Conservation (phyloP, 2,329 filamentous ascomycete genomes). For the Endoconidiophora polonica region DNA sequence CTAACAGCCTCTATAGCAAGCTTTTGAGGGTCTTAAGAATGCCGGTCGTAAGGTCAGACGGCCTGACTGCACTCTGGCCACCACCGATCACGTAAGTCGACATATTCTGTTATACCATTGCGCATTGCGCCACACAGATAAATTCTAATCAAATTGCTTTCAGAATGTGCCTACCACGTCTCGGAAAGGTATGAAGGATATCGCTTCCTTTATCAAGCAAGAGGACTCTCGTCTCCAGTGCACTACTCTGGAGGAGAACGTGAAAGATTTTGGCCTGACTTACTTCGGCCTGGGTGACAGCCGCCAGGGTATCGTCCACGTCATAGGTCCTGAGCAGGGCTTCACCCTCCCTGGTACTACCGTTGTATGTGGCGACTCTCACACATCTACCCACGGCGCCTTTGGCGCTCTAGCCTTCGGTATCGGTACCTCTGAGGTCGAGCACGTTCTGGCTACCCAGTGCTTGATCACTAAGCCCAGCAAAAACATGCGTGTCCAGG, state of each 20-base stretch:
- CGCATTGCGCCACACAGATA: slow-evolving; percentile 3
- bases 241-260: slow-evolving; percentile 90
- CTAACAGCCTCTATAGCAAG: slow-evolving; percentile 49
- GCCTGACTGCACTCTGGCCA: slow-evolving; percentile 92
- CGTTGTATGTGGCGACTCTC: slow-evolving; percentile 92
- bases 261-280: slow-evolving; percentile 88
- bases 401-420: slow-evolving; percentile 91
- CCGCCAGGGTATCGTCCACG: slow-evolving; percentile 94
- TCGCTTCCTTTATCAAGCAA: slow-evolving; percentile 85
- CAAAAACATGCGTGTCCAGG: slow-evolving; percentile 97
- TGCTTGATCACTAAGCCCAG: slow-evolving; percentile 86
- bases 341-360: slow-evolving; percentile 96
- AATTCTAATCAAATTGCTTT: slow-evolving; percentile 14
- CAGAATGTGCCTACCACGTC: slow-evolving; percentile 89
- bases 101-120: background rate
- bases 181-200: slow-evolving; percentile 84
- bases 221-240: slow-evolving; percentile 88
- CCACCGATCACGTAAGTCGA: slow-evolving; percentile 75
- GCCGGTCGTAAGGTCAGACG: slow-evolving; percentile 74
- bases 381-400: slow-evolving; percentile 94
- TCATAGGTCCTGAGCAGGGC: slow-evolving; percentile 95
- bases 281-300: slow-evolving; percentile 95
- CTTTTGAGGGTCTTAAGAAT: slow-evolving; percentile 88
- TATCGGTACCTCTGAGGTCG: slow-evolving; percentile 95
- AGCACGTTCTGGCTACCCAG: slow-evolving; percentile 94